Conservation (phyloP, 257 asterid genomes). For the Salvia splendens region DNA sequence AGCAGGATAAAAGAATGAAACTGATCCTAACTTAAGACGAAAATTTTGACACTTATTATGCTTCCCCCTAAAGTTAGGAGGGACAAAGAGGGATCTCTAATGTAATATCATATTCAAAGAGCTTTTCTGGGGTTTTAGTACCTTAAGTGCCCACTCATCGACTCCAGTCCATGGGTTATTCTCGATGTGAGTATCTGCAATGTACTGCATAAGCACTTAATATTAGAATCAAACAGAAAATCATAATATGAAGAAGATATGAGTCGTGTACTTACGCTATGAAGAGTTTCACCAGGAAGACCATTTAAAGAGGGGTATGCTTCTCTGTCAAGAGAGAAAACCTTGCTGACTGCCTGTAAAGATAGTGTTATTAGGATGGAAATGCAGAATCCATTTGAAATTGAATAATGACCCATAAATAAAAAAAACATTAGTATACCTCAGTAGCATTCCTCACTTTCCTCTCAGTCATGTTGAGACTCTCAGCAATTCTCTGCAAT, state of each 20-base stretch:
- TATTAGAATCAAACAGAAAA: neutral
- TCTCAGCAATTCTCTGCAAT: constrained; percentile 79
- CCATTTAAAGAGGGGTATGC: constrained; percentile 89
- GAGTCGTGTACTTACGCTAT: constrained; percentile 58
- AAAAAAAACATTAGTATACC: constrained; percentile 40
- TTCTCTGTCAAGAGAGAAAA: constrained; percentile 86
- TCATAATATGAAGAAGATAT: too few species aligned
- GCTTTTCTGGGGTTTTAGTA: constrained; percentile 32
- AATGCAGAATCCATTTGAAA: constrained; percentile 15
- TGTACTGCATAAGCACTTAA: constrained; percentile 51
- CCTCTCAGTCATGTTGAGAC: constrained; percentile 80
- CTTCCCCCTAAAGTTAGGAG: too few species aligned
- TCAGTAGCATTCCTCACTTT: constrained; percentile 96
- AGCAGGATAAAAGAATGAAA: neutral
- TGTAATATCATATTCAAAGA: constrained; percentile 13
- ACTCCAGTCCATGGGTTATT: constrained; percentile 89
- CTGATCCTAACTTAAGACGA: neutral
- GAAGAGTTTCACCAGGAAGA: constrained; percentile 85
- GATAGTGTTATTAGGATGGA: constrained; percentile 14
- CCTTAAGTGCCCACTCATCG: constrained; percentile 87
- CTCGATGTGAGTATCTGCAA: constrained; percentile 74
- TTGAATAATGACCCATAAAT: neutral
- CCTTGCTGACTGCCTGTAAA: constrained; percentile 79
- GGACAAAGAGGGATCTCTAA: too few species aligned
- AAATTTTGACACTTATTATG: too few species aligned